Evolutionary conservation across 2,329 filamentous ascomycete species (phyloP).

Genomic region (Fusarium solani-melongenae): DNA sequence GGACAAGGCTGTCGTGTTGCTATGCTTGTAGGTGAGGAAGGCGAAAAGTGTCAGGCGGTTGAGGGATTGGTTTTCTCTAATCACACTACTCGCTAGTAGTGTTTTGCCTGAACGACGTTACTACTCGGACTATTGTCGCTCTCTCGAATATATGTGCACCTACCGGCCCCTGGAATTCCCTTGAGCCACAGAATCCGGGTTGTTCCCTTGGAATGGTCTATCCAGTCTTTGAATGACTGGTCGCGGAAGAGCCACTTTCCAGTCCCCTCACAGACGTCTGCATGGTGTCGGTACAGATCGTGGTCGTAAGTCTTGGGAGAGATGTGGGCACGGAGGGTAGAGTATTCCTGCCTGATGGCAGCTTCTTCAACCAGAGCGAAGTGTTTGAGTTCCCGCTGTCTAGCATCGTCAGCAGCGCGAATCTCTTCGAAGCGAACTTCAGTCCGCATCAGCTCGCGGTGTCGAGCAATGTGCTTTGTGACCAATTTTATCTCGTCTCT

Average conservation of each 20-base stretch:
- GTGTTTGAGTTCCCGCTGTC: neutral
- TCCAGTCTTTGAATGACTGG: neutral
- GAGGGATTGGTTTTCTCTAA: neutral
- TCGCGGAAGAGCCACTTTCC: neutral
- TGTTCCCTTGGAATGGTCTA: neutral
- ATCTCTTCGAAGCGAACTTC: conserved; percentile 6
- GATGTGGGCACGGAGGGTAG: neutral
- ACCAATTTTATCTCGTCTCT: neutral
- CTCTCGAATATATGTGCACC: neutral
- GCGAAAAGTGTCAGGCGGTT: neutral
- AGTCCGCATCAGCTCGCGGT: neutral
- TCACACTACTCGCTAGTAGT: neutral
- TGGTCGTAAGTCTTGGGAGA: neutral
- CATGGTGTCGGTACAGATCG: neutral
- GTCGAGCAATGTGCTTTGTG: neutral
- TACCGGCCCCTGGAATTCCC: conserved; percentile 5
- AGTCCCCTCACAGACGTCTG: neutral
- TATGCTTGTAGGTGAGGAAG: neutral
- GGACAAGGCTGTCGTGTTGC: neutral
- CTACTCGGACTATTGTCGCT: accelerated
- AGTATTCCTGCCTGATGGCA: neutral
- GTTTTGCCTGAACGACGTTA: neutral
- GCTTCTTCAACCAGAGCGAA: neutral
- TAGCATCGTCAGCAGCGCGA: neutral
- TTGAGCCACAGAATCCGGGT: neutral